Base-by-base conservation (phyloP, 495 filamentous ascomycete genomes). In the Lentithecium fluviatile region DNA sequence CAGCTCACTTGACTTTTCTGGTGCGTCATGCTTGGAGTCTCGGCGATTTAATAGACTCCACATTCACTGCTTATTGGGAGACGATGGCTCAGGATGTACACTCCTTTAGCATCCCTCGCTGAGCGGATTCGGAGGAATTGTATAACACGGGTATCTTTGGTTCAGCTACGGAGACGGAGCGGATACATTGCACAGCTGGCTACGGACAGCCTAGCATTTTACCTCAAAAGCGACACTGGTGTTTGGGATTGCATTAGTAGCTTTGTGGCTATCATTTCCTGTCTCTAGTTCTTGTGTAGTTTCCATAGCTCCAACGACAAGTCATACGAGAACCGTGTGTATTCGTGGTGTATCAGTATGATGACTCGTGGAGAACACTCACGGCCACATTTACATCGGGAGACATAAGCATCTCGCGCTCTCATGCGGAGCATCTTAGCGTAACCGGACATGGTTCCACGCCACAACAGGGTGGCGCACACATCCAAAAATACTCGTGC, bases 201-300 rank as follows among this genome's bases (percentile, higher is more conserved):
- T 61, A 52, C 42, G 23, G 13, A 53, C 40, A 40, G 47, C 45
- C 58, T 43, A 6, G 50, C 21, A 13, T 24, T 47, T 20, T 60
- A 24, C 26, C 25, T n/a, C 45, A 54, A 66, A 66, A 66, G 48
- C 26, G 49, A 32, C 56, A 52, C 38, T 47, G 63, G 63, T 57
- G 52, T 56, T 25, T 40, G 51, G 63, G 29, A 61, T 66, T 61
- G 57, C 63, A 62, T 66, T 57, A 58, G 40, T 25, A 38, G 25
- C 52, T 23, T 54, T 34, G 55, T 23, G 37, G 52, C 20, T 52
- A 21, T 46, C 26, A 25, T 21, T 46, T 61, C 56, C 52, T 52
- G 13, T 49, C 54, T 32, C 29, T 10, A 32, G n/a, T 58, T 50
- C 32, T 40, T 17, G 19, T n/a, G 10, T 43, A 46, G 20, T 50